These are phyloP conservation scores for Nitzschia sp. DNA, from an alignment of 108 stramenopile species.

Conservation along the genomic window DNA sequence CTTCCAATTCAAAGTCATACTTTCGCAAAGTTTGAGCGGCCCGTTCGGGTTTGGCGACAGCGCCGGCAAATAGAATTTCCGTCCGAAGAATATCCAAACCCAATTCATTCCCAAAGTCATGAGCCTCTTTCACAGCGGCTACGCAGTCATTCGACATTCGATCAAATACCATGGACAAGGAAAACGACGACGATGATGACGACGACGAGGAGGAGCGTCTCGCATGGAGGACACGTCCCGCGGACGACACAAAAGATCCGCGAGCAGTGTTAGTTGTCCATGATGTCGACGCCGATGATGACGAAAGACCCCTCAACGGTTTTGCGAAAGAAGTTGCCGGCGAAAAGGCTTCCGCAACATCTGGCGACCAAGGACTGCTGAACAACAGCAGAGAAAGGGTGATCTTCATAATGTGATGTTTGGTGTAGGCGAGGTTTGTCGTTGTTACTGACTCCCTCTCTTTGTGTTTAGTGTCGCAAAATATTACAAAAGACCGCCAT, in stretches of 20 bases:
- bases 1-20: slow-evolving; percentile 47
- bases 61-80: slow-evolving; percentile 62
- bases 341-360: too few species aligned
- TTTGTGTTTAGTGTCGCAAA: too few species aligned
- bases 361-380: too few species aligned
- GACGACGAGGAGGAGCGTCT: too few species aligned
- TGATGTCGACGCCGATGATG: background rate
- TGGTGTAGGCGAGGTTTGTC: too few species aligned
- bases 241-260: background rate
- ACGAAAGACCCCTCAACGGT: background rate
- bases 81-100: slow-evolving; percentile 46
- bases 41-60: slow-evolving; percentile 63
- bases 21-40: slow-evolving; percentile 49
- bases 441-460: too few species aligned
- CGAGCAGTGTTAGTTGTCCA: too few species aligned
- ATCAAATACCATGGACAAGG: slow-evolving; percentile 23
- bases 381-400: too few species aligned
- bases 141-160: slow-evolving; percentile 79
- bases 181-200: background rate
- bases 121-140: slow-evolving; percentile 43
- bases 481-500: too few species aligned
- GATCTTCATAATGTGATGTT: too few species aligned
- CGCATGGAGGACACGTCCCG: too few species aligned
- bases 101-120: slow-evolving; percentile 58
- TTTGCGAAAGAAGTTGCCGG: too few species aligned